Percentiles rank a stretch among this genome's conserved stretches.
These are phyloP conservation scores for Fusarium sp. DNA, from an alignment of 2,329 filamentous ascomycete genomes.

Conservation along the genomic window DNA sequence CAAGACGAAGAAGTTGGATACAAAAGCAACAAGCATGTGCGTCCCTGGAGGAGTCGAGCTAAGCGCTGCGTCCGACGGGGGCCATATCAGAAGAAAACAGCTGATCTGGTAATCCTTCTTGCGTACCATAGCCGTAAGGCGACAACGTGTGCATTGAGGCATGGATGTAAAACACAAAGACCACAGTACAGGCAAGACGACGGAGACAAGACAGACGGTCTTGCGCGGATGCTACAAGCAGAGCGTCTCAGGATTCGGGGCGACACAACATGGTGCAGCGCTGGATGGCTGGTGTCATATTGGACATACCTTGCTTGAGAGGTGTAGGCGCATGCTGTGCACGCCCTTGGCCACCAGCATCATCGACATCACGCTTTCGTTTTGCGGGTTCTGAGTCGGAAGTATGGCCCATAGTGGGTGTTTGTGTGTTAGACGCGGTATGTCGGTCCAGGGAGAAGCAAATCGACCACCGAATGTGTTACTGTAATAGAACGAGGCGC, in stretches of 20 bases:
- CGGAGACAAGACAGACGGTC: slow-evolving; percentile 10
- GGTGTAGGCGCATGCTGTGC: slow-evolving; percentile 58
- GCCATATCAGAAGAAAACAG: slow-evolving; percentile 14
- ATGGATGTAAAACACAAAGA: slow-evolving; percentile 13
- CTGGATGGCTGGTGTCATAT: slow-evolving; percentile 36
- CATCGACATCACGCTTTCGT: slow-evolving; percentile 63
- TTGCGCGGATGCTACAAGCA: slow-evolving; percentile 35
- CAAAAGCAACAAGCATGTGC: slow-evolving; percentile 41
- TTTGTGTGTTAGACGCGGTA: slow-evolving; percentile 14
- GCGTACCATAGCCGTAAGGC: slow-evolving; percentile 21
- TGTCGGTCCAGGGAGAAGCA: slow-evolving; percentile 13
- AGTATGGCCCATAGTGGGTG: slow-evolving; percentile 57
- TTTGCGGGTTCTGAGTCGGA: slow-evolving; percentile 59
- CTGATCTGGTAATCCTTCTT: slow-evolving; percentile 17
- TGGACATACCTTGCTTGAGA: slow-evolving; percentile 60
- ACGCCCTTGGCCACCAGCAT: slow-evolving; percentile 55
- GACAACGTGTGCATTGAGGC: slow-evolving; percentile 24
- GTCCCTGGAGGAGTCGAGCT: slow-evolving; percentile 41
- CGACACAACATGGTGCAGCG: slow-evolving; percentile 34
- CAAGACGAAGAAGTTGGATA: slow-evolving; percentile 39
- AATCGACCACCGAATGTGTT: slow-evolving; percentile 3
- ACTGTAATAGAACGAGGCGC: slow-evolving; percentile 9
- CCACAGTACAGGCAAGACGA: slow-evolving; percentile 11
- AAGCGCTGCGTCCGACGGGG: slow-evolving; percentile 28
- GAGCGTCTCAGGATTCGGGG: slow-evolving; percentile 34